Conservation (phyloP, 352 stramenopile genomes). For the Phytopythium helicoides region DNA sequence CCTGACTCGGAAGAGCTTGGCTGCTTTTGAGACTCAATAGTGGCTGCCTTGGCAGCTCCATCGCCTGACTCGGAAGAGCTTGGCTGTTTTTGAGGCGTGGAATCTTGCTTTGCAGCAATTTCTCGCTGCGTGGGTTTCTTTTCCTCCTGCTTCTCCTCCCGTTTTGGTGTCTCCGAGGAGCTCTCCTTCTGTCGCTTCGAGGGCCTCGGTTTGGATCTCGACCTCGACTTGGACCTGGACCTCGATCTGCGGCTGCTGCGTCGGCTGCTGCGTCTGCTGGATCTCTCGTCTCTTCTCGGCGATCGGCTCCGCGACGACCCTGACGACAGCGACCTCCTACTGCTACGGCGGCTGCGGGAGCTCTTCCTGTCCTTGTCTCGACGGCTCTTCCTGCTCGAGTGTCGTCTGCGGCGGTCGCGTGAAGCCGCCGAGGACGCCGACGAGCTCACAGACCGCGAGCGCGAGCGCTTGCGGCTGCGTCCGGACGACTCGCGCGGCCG, state of each 20-base stretch:
- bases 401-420: slow-evolving; percentile 21
- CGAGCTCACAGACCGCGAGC: slow-evolving; percentile 16
- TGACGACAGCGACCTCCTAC: slow-evolving; percentile 4
- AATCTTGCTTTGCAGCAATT: no score
- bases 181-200: neutral
- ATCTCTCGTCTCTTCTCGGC: slow-evolving; percentile 20
- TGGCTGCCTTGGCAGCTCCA: neutral
- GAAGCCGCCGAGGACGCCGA: slow-evolving; percentile 36
- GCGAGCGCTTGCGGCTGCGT: slow-evolving; percentile 15
- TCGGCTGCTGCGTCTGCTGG: slow-evolving; percentile 17
- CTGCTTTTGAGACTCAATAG: neutral
- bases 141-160: neutral
- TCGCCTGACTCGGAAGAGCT: no score
- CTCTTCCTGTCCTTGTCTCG: slow-evolving; percentile 11
- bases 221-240: slow-evolving; percentile 4
- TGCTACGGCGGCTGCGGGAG: slow-evolving; percentile 4
- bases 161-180: neutral
- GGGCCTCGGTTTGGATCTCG: neutral
- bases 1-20: no score
- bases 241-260: neutral
- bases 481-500: slow-evolving; percentile 6
- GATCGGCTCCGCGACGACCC: slow-evolving; percentile 33
- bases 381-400: slow-evolving; percentile 14
- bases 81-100: no score
- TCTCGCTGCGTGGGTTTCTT: neutral